A percentile compares a stretch with the other conserved stretches of the same genome.
Evolutionary conservation across 2,329 filamentous ascomycete genomes (phyloP).

Genomic region (Penicillium fuscoglaucum): DNA sequence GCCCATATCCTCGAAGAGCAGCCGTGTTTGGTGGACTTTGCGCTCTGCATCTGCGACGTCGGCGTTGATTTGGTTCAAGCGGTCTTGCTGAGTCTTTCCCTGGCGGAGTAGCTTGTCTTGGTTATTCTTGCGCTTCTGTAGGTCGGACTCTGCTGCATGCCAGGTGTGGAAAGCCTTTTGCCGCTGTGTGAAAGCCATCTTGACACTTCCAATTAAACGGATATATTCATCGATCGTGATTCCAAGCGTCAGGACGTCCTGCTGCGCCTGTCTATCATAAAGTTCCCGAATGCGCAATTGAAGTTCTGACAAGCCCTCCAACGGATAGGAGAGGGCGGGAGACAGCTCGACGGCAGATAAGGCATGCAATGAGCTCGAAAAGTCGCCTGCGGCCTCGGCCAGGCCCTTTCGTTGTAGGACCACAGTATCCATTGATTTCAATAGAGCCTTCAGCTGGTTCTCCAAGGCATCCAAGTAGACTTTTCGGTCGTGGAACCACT

Average conservation of each 20-base stretch:
- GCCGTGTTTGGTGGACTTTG: conserved; percentile 82
- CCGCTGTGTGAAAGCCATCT: conserved; percentile 85
- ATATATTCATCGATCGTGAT: conserved; percentile 99
- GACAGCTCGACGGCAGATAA: conserved; percentile 91
- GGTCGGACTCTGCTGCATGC: conserved; percentile 85
- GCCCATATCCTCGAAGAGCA: conserved; percentile 97
- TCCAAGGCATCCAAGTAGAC: conserved; percentile 94
- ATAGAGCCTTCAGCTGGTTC: conserved; percentile 80
- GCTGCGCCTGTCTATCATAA: conserved; percentile 94
- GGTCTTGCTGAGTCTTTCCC: conserved; percentile 93
- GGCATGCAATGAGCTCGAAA: conserved; percentile 88
- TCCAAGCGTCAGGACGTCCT: conserved; percentile 92
- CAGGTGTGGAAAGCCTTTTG: conserved; percentile 96
- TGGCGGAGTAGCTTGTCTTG: conserved; percentile 96
- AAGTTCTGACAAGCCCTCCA: conserved; percentile 88
- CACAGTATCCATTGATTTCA: conserved; percentile 93
- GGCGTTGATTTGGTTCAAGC: conserved; percentile 85
- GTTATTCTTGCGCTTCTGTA: conserved; percentile 82
- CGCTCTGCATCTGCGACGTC: conserved; percentile 95
- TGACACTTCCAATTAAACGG: conserved; percentile 89
- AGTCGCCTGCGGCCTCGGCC: conserved; percentile 89
- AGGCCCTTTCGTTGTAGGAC: conserved; percentile 89
- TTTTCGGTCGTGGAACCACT: conserved; percentile 98
- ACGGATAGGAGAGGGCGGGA: conserved; percentile 78
- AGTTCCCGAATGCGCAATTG: conserved; percentile 92